Conservation (phyloP, 805 yeast genomes). For the Wickerhamiella dianesei region DNA sequence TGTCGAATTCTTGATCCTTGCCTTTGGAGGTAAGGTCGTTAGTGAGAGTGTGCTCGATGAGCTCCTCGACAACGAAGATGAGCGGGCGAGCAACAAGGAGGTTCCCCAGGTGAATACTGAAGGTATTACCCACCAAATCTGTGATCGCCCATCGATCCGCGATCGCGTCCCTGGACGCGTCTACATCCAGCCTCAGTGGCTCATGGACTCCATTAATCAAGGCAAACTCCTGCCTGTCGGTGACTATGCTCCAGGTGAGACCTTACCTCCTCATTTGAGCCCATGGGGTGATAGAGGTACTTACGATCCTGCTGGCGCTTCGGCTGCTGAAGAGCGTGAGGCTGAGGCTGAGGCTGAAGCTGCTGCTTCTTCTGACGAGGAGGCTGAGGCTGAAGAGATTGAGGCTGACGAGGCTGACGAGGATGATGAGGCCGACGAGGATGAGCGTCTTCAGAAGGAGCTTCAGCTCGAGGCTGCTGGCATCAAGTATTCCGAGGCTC, state of each 20-base stretch:
- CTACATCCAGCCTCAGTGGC: conserved; percentile 96
- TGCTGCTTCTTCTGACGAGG: conserved; percentile 37
- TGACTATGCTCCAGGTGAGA: conserved; percentile 84
- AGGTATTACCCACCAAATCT: conserved; percentile 79
- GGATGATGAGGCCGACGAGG: conserved; percentile 32
- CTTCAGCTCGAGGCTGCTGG: conserved; percentile 86
- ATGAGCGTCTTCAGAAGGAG: conserved; percentile 52
- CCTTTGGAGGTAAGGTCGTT: conserved; percentile 75
- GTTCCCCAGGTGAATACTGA: conserved; percentile 38
- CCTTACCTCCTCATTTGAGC: conserved; percentile 89
- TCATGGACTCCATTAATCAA: conserved; percentile 81
- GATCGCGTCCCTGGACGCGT: conserved; percentile 81
- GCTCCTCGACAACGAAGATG: conserved; percentile 35
- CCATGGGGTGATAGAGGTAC: conserved; percentile 98
- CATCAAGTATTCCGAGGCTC: conserved; percentile 51
- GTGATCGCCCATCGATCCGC: conserved; percentile 75
- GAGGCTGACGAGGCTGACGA: conserved; percentile 18
- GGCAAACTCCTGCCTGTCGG: conserved; percentile 61
- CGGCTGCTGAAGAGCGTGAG: conserved; percentile 40
- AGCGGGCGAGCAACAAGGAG: conserved; percentile 28
- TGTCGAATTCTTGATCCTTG: conserved; percentile 70
- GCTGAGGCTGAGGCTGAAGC: conserved; percentile 38
- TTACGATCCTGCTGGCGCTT: conserved; percentile 55
- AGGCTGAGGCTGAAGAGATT: conserved; percentile 37
- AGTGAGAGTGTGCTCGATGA: conserved; percentile 84